phyloP scores from a whole-genome alignment of 169 alveolate genomes.

The Hepatocystis sp. region DNA sequence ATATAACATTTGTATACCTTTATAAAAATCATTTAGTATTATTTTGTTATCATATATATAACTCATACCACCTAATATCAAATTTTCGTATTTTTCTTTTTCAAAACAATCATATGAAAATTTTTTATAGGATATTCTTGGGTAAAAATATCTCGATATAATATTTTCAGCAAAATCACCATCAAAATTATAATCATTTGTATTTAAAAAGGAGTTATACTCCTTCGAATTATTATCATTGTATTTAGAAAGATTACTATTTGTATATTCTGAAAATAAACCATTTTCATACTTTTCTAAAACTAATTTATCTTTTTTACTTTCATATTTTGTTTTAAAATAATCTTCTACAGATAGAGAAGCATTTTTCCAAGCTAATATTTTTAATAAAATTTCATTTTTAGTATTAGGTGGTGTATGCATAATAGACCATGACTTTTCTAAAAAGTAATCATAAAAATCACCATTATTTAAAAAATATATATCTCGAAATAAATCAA shows the following conservation, averaged over 20 bases:
- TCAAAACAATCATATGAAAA: slow-evolving; percentile 73
- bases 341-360: slow-evolving; percentile 57
- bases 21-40: slow-evolving; percentile 61
- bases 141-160: slow-evolving; percentile 70
- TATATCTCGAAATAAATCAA: slow-evolving; percentile 76
- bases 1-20: slow-evolving; percentile 56
- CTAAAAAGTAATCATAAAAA: slow-evolving; percentile 77
- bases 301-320: slow-evolving; percentile 49
- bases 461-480: slow-evolving; percentile 80
- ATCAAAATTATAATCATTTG: slow-evolving; percentile 32
- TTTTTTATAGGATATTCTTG: slow-evolving; percentile 69
- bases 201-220: slow-evolving; percentile 15
- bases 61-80: slow-evolving; percentile 75
- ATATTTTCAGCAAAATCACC: slow-evolving; percentile 57
- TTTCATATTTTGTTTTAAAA: slow-evolving; percentile 62
- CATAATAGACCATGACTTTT: slow-evolving; percentile 80
- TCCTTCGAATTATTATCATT: slow-evolving; percentile 7
- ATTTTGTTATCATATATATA: slow-evolving; percentile 68
- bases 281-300: slow-evolving; percentile 57
- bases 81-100: slow-evolving; percentile 59
- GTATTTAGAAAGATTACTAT: too few species aligned
- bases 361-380: slow-evolving; percentile 72
- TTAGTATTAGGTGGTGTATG: slow-evolving; percentile 66
- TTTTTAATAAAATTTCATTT: slow-evolving; percentile 73
- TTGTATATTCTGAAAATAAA: slow-evolving; percentile 7